Evolutionary conservation across 2,329 filamentous ascomycete species (phyloP).

Genomic region (Acrodontium crateriforme): DNA sequence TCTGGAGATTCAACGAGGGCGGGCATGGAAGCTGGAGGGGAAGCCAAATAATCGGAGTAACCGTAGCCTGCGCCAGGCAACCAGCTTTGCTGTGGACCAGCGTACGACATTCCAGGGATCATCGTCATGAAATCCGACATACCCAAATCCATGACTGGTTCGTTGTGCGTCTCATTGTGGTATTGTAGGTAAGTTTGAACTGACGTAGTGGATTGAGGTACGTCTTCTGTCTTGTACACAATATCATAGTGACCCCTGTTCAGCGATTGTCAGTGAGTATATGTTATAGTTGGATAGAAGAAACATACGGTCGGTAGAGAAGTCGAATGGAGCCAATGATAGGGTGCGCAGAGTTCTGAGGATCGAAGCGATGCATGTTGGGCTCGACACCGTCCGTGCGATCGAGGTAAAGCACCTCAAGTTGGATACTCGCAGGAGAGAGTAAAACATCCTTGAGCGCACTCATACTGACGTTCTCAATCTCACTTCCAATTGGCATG

Average conservation of each 20-base stretch:
- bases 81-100: constrained; percentile 11
- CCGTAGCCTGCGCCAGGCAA: constrained; percentile 12
- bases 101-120: constrained; percentile 34
- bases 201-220: constrained; percentile 20
- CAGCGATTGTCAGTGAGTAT: constrained; percentile 8
- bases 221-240: constrained; percentile 56
- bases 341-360: constrained; percentile 26
- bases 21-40: constrained; percentile 7
- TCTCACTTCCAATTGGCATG: constrained; percentile 65
- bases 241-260: constrained; percentile 83
- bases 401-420: constrained; percentile 87
- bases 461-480: constrained; percentile 77
- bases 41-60: constrained; percentile 13
- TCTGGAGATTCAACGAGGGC: constrained; percentile 12
- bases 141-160: constrained; percentile 16
- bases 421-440: constrained; percentile 60
- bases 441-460: constrained; percentile 67
- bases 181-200: constrained; percentile 23
- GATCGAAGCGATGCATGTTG: constrained; percentile 53
- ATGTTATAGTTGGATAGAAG: constrained; percentile 2
- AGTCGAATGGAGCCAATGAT: constrained; percentile 49
- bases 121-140: constrained; percentile 28
- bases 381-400: constrained; percentile 65
- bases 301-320: constrained; percentile 50
- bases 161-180: constrained; percentile 12